Evolutionary conservation across 2,329 filamentous ascomycete genomes (phyloP).

Genomic region (Arachnopeziza araneosa): DNA sequence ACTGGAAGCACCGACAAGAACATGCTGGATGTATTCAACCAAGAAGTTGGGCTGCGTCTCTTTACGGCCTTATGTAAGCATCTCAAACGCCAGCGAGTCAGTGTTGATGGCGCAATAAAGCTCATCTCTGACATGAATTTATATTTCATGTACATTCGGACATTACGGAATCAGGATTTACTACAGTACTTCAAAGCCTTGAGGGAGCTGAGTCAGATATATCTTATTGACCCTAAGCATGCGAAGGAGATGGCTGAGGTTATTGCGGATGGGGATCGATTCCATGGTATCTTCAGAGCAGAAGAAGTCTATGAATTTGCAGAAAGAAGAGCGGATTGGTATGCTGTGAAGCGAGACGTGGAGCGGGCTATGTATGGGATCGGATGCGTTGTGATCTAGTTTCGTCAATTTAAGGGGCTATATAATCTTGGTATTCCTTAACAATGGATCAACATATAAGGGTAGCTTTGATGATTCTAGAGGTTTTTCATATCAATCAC

Average conservation of each 20-base stretch:
- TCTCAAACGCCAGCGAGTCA: slow-evolving; percentile 90
- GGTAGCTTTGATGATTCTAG: neutral
- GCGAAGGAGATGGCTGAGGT: slow-evolving; percentile 93
- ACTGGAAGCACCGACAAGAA: slow-evolving; percentile 94
- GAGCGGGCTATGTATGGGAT: slow-evolving; percentile 97
- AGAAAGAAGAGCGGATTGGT: slow-evolving; percentile 91
- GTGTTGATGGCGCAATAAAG: slow-evolving; percentile 81
- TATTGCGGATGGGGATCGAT: slow-evolving; percentile 86
- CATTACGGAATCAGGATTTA: slow-evolving; percentile 76
- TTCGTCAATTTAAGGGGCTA: neutral
- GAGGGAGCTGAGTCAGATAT: slow-evolving; percentile 90
- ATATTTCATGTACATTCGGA: slow-evolving; percentile 79
- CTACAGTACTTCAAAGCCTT: slow-evolving; percentile 88
- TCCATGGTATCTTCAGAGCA: slow-evolving; percentile 85
- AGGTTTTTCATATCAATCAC: neutral
- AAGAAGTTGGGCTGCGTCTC: slow-evolving; percentile 88
- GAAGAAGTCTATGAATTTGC: slow-evolving; percentile 99
- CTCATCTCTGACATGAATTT: slow-evolving; percentile 96
- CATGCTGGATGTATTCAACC: slow-evolving; percentile 97
- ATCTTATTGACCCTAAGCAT: slow-evolving; percentile 79
- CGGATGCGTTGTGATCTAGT: slow-evolving; percentile 77
- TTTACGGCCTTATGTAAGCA: slow-evolving; percentile 95
- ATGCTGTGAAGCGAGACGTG: slow-evolving; percentile 78
- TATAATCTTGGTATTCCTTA: no score
- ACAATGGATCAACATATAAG: neutral